phyloP scores from a whole-genome alignment of 495 filamentous ascomycete species.

The Cetradonia linearis region DNA sequence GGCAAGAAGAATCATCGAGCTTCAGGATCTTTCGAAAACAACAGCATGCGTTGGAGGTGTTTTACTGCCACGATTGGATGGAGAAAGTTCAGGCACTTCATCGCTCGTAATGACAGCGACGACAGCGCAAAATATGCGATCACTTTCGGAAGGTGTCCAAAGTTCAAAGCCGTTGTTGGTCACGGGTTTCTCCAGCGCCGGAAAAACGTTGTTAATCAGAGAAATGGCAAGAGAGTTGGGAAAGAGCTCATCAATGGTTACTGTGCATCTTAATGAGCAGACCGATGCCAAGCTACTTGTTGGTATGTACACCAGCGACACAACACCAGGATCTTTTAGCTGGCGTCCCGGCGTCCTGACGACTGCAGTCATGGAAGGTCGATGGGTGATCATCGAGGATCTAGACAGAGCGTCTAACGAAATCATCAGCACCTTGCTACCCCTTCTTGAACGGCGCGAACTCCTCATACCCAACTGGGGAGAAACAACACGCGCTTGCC shows the following conservation, averaged over 20 bases:
- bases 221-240: slow-evolving; percentile 69
- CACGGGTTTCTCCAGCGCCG: slow-evolving; percentile 73
- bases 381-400: slow-evolving; percentile 96
- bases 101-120: slow-evolving; percentile 64
- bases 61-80: slow-evolving; percentile 55
- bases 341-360: slow-evolving; percentile 94
- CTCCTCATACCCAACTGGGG: slow-evolving; percentile 78
- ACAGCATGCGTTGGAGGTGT: slow-evolving; percentile 50
- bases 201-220: slow-evolving; percentile 80
- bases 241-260: slow-evolving; percentile 67
- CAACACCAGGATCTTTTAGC: slow-evolving; percentile 72
- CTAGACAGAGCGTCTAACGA: slow-evolving; percentile 92
- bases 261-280: slow-evolving; percentile 91
- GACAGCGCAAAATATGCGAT: slow-evolving; percentile 55
- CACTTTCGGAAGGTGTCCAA: slow-evolving; percentile 55
- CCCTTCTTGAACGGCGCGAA: slow-evolving; percentile 80
- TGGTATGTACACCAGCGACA: slow-evolving; percentile 82
- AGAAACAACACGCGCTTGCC: slow-evolving; percentile 69
- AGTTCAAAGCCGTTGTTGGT: slow-evolving; percentile 61
- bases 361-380: slow-evolving; percentile 82
- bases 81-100: slow-evolving; percentile 38
- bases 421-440: slow-evolving; percentile 80
- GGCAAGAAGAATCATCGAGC: slow-evolving; percentile 29
- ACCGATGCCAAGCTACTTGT: slow-evolving; percentile 92
- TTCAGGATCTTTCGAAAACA: slow-evolving; percentile 38